Conservation (phyloP, 2,329 filamentous ascomycete species). For the Claviceps fusiformis region DNA sequence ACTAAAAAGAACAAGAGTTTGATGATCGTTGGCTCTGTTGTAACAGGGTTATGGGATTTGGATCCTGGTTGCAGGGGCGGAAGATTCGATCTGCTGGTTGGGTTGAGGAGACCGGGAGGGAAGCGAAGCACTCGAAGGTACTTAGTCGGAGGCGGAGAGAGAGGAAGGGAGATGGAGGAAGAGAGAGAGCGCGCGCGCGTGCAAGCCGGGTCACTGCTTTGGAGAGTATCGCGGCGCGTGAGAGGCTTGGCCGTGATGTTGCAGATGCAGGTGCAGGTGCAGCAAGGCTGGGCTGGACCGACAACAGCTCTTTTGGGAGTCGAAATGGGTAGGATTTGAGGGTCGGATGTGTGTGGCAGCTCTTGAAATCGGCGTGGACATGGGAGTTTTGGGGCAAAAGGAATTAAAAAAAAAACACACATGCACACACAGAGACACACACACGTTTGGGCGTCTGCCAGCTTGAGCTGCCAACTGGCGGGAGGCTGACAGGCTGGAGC, state of each 20-base stretch:
- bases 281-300: background rate
- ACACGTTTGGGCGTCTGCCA: background rate
- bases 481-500: background rate
- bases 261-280: background rate
- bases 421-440: too few species aligned
- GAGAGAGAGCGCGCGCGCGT: too few species aligned
- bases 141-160: background rate
- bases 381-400: background rate
- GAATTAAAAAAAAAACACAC: background rate
- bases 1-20: too few species aligned
- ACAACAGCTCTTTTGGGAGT: background rate
- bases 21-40: too few species aligned
- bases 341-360: background rate
- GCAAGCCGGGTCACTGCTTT: background rate
- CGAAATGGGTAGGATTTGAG: background rate
- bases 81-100: background rate
- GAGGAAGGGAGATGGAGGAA: too few species aligned
- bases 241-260: background rate
- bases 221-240: background rate
- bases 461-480: background rate
- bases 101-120: background rate
- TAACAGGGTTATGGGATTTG: background rate
- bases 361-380: background rate
- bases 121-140: background rate
- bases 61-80: background rate